Evolutionary conservation across 345 rosid species (phyloP), one percentile per base, ranked within the genome.

Genomic region (Hibiscus tridactylites): DNA sequence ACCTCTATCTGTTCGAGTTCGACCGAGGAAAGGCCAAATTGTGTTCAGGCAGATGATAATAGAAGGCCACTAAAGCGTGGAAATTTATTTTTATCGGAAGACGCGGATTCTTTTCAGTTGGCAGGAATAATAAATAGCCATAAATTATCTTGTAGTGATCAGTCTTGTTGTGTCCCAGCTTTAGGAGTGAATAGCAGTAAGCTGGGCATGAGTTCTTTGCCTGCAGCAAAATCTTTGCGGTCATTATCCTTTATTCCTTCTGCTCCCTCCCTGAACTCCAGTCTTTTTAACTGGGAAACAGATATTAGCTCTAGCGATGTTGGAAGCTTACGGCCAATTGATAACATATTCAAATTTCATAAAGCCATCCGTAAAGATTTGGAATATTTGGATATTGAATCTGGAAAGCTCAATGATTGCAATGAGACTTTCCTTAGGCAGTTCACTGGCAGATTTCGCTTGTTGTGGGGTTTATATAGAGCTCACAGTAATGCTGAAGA

Each of bases 401-500:
- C 88, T 66, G 88, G 86, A 29, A 86, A 82, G 71, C 80, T 86
- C n/a, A 82, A 75, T 70, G 88, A 81, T 52, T 76, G 85, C 68
- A 75, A 82, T 78, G 87, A 80, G 72, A 67, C 81, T 73, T 77
- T 79, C 70, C 85, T 84, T 47, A 74, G 90, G 80, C 87, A 81
- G 76, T 86, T 86, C 68, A 82, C 82, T 70, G 90, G 90, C 50
- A 86, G 90, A 76, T 86, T 86, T 73, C 86, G 81, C 61, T 79
- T 86, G 53, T 76, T 86, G 71, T 82, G 86, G 88, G 90, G 85
- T 74, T 79, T 86, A 57, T 86, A 86, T 64, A 81, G 83, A 76
- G 90, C 90, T 64, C 90, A 86, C 42, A 86, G 90, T 73, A 86
- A 86, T 76, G 90, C 90, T 0, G 90, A 86, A 77, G 90, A 86